Evolutionary conservation across 2,329 filamentous ascomycete genomes (phyloP).

Genomic region (Clonostachys rhizophaga): DNA sequence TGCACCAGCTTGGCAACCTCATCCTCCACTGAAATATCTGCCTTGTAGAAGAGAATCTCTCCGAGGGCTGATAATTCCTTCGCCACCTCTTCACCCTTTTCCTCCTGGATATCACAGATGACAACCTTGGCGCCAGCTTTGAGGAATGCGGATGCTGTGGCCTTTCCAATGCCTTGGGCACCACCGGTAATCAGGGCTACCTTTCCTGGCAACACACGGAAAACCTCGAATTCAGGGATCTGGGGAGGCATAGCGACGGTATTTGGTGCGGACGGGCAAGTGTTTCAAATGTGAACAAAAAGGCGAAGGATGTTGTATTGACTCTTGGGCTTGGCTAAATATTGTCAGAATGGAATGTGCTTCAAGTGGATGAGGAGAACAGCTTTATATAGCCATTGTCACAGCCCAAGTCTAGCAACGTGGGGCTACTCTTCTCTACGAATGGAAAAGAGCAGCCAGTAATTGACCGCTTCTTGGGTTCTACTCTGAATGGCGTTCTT

Average conservation of each 20-base stretch:
- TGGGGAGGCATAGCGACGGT: slow-evolving; percentile 4
- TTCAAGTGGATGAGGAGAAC: too few relatives aligned
- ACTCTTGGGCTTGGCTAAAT: too few relatives aligned
- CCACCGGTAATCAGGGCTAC: slow-evolving; percentile 23
- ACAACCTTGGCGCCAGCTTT: slow-evolving; percentile 22
- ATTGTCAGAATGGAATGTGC: too few relatives aligned
- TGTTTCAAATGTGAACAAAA: too few relatives aligned
- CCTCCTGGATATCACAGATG: slow-evolving; percentile 18
- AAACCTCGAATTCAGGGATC: slow-evolving; percentile 6
- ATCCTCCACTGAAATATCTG: slow-evolving; percentile 8
- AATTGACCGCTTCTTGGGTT: too few relatives aligned
- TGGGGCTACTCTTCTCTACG: too few relatives aligned
- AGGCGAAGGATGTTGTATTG: too few relatives aligned
- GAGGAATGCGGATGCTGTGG: slow-evolving; percentile 20
- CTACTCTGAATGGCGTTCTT: too few relatives aligned
- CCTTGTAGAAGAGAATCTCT: slow-evolving; percentile 6
- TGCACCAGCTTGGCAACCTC: slow-evolving; percentile 8
- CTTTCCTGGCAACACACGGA: slow-evolving; percentile 12
- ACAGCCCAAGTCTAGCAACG: too few relatives aligned
- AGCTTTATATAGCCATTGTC: too few relatives aligned
- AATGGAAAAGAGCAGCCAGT: too few relatives aligned
- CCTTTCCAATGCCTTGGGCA: slow-evolving; percentile 21
- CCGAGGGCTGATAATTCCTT: slow-evolving; percentile 8
- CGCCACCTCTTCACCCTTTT: slow-evolving; percentile 6
- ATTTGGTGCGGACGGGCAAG: too few relatives aligned